A percentile compares a stretch with the other conserved stretches of the same genome.
phyloP scores from a whole-genome alignment of 2,329 filamentous ascomycete genomes.

The Sporothrix euskadiensis region DNA sequence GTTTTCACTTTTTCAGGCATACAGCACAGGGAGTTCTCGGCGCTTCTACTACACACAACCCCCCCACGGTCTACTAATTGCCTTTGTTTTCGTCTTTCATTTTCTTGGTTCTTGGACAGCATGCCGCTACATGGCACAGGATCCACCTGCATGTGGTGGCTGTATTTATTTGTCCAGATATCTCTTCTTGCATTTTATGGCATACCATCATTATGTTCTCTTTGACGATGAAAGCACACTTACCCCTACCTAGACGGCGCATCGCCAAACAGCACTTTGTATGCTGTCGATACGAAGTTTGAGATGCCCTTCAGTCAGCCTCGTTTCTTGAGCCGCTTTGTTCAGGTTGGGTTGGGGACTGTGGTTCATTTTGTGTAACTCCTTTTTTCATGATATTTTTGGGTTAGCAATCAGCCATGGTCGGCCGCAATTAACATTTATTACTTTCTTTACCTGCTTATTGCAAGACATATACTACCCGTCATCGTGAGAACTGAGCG shows the following conservation, averaged over 20 bases:
- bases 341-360: background rate
- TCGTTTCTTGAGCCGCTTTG: background rate
- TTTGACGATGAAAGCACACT: too few species aligned
- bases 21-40: conserved; percentile 3
- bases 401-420: background rate
- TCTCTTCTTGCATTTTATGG: background rate
- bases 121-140: background rate
- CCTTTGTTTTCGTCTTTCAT: background rate
- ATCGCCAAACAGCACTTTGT: background rate
- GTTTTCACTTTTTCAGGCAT: conserved; percentile 6
- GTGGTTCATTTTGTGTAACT: background rate
- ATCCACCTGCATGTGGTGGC: background rate
- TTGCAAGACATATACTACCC: background rate
- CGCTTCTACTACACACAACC: background rate
- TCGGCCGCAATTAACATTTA: background rate
- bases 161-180: background rate
- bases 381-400: background rate
- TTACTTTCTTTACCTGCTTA: background rate
- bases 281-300: background rate
- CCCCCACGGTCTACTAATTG: background rate
- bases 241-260: background rate
- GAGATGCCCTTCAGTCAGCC: background rate
- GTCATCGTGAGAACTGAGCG: background rate
- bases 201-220: background rate
- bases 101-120: background rate